These are phyloP conservation scores for Lablab purpureus DNA, from an alignment of 306 rosid species.

Conservation along the genomic window DNA sequence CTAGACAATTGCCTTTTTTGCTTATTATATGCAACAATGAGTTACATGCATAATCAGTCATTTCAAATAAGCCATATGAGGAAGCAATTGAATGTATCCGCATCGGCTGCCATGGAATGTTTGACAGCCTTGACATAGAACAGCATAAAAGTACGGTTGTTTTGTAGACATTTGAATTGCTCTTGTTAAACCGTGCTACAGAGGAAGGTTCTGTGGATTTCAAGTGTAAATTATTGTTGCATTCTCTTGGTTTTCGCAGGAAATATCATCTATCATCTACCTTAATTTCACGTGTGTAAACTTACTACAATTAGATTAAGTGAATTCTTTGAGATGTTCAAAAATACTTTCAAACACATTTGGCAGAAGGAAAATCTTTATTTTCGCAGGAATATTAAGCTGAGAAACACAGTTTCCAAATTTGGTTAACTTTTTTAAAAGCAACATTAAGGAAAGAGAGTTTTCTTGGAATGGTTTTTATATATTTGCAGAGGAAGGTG, in stretches of 20 bases:
- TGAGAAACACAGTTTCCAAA: too few species aligned
- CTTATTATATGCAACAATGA: conserved; percentile 47
- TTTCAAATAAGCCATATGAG: conserved; percentile 49
- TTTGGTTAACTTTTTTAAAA: too few species aligned
- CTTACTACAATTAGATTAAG: background rate
- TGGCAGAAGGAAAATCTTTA: too few species aligned
- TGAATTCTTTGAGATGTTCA: too few species aligned
- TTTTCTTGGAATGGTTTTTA: too few species aligned
- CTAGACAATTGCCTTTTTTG: conserved; percentile 44
- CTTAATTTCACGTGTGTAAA: background rate
- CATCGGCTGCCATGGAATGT: conserved; percentile 44
- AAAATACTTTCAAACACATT: too few species aligned
- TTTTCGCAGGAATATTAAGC: too few species aligned
- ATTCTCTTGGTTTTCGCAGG: background rate
- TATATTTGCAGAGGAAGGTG: too few species aligned
- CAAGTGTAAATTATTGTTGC: conserved; percentile 42
- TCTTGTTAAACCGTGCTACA: conserved; percentile 38
- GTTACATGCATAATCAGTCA: conserved; percentile 37
- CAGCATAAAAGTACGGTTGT: conserved; percentile 44
- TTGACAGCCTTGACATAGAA: conserved; percentile 48
- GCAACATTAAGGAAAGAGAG: too few species aligned
- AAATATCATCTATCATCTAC: background rate
- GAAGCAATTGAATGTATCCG: conserved; percentile 49
- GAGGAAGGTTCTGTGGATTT: conserved; percentile 40
- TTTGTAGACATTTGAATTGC: conserved; percentile 41